These are phyloP conservation scores for Calonectria henricotiae DNA, from an alignment of 2,329 filamentous ascomycete genomes.

Conservation along the genomic window DNA sequence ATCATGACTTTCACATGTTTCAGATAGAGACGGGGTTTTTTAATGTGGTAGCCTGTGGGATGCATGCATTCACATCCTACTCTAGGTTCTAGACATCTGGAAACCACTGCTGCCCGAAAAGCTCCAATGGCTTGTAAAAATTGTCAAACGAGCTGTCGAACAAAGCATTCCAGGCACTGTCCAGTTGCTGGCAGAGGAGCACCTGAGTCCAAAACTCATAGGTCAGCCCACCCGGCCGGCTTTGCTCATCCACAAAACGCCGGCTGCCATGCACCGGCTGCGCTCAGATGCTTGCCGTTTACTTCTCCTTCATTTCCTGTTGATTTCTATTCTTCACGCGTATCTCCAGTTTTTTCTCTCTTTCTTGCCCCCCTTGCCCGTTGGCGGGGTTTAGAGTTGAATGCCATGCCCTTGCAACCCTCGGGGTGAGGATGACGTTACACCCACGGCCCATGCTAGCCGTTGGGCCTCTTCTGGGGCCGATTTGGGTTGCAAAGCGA, in stretches of 20 bases:
- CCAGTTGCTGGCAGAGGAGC: not conserved
- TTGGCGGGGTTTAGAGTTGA: constrained; percentile 14
- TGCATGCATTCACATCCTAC: not conserved
- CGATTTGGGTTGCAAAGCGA: constrained; percentile 3
- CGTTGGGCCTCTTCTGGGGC: not conserved
- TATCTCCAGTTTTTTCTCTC: not conserved
- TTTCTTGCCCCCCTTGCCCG: not conserved
- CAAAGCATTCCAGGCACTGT: not conserved
- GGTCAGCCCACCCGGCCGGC: not conserved
- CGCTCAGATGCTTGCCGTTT: not conserved
- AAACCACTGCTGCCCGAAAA: not conserved
- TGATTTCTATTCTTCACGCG: not conserved
- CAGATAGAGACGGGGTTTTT: not conserved
- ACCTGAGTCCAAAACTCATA: constrained; percentile 15
- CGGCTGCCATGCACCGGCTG: not conserved
- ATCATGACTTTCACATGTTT: constrained; percentile 20
- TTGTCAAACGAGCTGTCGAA: not conserved
- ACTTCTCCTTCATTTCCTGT: constrained; percentile 11
- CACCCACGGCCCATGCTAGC: not conserved
- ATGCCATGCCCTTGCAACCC: not conserved
- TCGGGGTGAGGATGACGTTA: constrained; percentile 18
- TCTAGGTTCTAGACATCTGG: not conserved
- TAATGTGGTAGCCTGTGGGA: too few species aligned
- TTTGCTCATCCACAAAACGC: not conserved
- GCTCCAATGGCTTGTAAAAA: not conserved